Evolutionary conservation across 2,329 filamentous ascomycete genomes (phyloP), one percentile per base, ranked within the genome.

Genomic region (Talaromyces verruculosus): DNA sequence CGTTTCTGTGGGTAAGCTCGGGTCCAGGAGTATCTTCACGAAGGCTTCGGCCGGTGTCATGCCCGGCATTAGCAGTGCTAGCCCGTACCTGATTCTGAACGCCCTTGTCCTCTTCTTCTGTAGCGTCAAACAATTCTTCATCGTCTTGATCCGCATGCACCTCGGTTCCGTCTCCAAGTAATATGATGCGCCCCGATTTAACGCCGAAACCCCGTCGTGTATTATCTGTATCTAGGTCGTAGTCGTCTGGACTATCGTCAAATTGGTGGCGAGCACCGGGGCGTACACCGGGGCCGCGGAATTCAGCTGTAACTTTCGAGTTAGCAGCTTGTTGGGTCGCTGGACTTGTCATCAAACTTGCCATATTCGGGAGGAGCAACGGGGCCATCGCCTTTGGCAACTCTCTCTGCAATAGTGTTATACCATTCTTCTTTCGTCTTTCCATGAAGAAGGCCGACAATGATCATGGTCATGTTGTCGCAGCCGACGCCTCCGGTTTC

Each of bases 301-400:
- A 93, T 81, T 94, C 90, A 81, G 91, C 91, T 94, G 82, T 71
- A 74, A 69, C 71, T 70, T 71, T 71, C 72, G 71, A 79, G 79
- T 80, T 76, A 81, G 78, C 72, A 75, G 72, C 43, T 51, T 61
- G 39, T 53, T 49, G 47, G 37, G 33, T 55, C 63, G 30, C 49
- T 28, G 74, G 75, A 72, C 74, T 72, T 76, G 79, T 80, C 81
- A 78, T 77, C 78, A 83, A 82, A 88, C 92, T 89, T 94, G 93
- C 95, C 95, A 85, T 98, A 99, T 89, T 99, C 95, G 76, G 94
- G 95, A 81, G 95, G 95, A 79, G 95, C 95, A 84, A 94, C 98
- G 78, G 95, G 95, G 75, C 95, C 95, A 81, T 99, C 95, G 81
- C 94, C 95, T 78, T 94, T 93, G 73, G 93, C 92, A 80, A 99